Evolutionary conservation across 2,329 filamentous ascomycete species (phyloP).

Genomic region (Sporothrix inflata): DNA sequence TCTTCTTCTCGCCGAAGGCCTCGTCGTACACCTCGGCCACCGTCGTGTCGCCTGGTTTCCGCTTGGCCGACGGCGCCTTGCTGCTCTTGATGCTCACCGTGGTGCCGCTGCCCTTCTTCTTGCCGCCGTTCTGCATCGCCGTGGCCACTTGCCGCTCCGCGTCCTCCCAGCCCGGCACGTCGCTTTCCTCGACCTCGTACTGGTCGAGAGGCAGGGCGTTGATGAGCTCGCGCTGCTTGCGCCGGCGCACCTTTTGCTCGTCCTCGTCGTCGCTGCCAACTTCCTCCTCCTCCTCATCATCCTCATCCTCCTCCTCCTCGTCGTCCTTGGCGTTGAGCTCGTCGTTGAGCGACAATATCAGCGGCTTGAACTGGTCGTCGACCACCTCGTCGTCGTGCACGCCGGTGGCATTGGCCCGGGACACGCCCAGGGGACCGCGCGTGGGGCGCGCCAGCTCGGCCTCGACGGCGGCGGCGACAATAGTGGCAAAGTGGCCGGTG

Average conservation of each 20-base stretch:
- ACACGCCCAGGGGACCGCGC: constrained; percentile 58
- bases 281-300: constrained; percentile 70
- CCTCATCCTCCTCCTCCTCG: constrained; percentile 72
- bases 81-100: constrained; percentile 82
- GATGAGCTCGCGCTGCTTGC: constrained; percentile 78
- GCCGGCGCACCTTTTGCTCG: constrained; percentile 68
- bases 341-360: constrained; percentile 73
- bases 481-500: constrained; percentile 71
- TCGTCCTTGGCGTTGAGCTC: constrained; percentile 63
- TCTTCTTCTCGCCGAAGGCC: constrained; percentile 54
- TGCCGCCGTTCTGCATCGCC: constrained; percentile 47
- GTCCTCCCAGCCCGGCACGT: constrained; percentile 65
- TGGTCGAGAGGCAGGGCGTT: constrained; percentile 87
- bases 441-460: constrained; percentile 62
- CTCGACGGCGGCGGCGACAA: constrained; percentile 75
- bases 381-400: constrained; percentile 71
- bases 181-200: constrained; percentile 67
- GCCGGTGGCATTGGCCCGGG: constrained; percentile 60
- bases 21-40: constrained; percentile 67
- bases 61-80: constrained; percentile 62
- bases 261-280: constrained; percentile 76
- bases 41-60: constrained; percentile 64
- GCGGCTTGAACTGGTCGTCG: constrained; percentile 68
- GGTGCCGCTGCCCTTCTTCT: constrained; percentile 53
- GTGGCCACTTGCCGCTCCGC: constrained; percentile 75